Evolutionary conservation across 495 filamentous ascomycete genomes (phyloP), one percentile per base, ranked within the genome.

Genomic region (Staphylotrichum tortipilum): DNA sequence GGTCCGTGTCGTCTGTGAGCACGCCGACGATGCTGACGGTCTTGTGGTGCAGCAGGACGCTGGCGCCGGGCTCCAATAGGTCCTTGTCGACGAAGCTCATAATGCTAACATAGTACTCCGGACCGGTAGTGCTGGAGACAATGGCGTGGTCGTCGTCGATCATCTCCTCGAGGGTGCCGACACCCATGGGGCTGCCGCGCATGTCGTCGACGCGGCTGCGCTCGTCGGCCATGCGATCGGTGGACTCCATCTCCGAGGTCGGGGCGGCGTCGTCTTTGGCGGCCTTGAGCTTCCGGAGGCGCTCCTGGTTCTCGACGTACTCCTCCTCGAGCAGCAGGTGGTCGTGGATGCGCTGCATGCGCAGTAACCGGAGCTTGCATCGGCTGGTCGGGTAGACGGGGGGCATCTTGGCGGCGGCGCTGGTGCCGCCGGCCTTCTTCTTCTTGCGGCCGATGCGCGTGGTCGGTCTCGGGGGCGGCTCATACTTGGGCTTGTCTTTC

Each of bases 61-160:
- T 95, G 15, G 92, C 90, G 45, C 92, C 92, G 5, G 92, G 92
- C 67, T 99, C 92, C 14, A 99, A 80, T 10, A 99, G 78, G 61
- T 99, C 92, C 70, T 99, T 99, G 74, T 99, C 92, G 33, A 99
- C 92, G 59, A 99, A 99, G 34, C 91, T 96, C 92, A 99, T 99
- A 78, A 99, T 99, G 44, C 89, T 95, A 51, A 99, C 92, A 66
- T 99, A 99, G 74, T 96, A 99, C 67, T 99, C 92, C 2, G 92
- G 94, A 0, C 92, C 92, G 11, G 94, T 96, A 4, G 94, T 91
- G 65, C 88, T 95, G 9, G 88, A 95, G 35, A 99, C 94, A 61
- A 99, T 99, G 50, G 92, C 92, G 63, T 99, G 92, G 71, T 99
- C 92, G 70, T 99, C 92, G 68, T 99, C 92, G 61, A 99, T 99